phyloP scores from a whole-genome alignment of 2,329 filamentous ascomycete species.

The Fusarium circinatum region DNA sequence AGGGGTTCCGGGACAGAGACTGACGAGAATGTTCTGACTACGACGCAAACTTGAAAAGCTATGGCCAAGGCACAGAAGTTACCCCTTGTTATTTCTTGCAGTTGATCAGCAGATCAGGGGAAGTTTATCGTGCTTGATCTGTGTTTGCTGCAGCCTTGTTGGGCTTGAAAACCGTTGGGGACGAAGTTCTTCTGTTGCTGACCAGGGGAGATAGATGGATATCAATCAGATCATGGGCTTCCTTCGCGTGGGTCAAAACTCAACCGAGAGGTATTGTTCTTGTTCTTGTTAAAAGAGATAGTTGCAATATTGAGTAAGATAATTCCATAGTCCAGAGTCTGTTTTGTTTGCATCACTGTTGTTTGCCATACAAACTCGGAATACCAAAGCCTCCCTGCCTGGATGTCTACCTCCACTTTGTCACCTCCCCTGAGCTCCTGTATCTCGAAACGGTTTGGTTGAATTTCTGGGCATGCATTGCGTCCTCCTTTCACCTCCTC shows the following conservation, averaged over 20 bases:
- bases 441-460: background rate
- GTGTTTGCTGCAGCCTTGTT: background rate
- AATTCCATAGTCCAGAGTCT: background rate
- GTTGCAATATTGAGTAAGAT: background rate
- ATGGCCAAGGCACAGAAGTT: background rate
- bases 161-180: background rate
- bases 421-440: background rate
- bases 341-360: background rate
- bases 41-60: background rate
- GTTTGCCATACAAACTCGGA: background rate
- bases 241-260: background rate
- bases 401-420: too few relatives aligned
- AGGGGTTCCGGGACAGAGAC: background rate
- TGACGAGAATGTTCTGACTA: background rate
- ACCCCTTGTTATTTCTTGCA: background rate
- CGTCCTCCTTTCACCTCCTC: background rate
- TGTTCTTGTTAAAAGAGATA: background rate
- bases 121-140: background rate
- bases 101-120: background rate
- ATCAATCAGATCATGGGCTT: background rate
- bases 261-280: rapidly evolving
- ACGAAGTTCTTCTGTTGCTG: background rate
- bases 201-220: background rate
- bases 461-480: background rate
- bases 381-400: background rate